Evolutionary conservation across 768 basidiomycete species (phyloP).

Genomic region (Termitomyces sp.): DNA sequence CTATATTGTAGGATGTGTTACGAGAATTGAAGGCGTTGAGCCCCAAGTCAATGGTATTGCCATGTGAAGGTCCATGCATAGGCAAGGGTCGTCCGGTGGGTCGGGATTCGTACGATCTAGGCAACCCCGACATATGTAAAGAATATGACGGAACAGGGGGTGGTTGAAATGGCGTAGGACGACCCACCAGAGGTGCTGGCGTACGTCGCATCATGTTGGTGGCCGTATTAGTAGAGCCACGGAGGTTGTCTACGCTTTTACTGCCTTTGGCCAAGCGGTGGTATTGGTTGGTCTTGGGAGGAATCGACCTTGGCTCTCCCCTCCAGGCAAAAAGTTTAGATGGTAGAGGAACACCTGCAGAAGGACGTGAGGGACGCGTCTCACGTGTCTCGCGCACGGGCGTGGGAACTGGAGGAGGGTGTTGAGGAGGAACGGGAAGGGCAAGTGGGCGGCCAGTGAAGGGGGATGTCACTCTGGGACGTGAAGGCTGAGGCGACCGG

Average conservation of each 20-base stretch:
- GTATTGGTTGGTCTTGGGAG: slow-evolving; percentile 24
- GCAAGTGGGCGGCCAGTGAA: slow-evolving; percentile 24
- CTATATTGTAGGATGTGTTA: slow-evolving; percentile 16
- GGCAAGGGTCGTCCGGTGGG: slow-evolving; percentile 31
- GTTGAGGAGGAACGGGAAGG: slow-evolving; percentile 31
- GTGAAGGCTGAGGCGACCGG: slow-evolving; percentile 23
- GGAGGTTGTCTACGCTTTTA: slow-evolving; percentile 59
- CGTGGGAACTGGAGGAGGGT: slow-evolving; percentile 32
- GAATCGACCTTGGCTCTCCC: slow-evolving; percentile 33
- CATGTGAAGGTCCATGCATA: slow-evolving; percentile 31
- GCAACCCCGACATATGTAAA: slow-evolving; percentile 24
- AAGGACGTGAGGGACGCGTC: slow-evolving; percentile 24
- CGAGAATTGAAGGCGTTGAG: slow-evolving; percentile 23
- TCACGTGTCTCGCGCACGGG: slow-evolving; percentile 28
- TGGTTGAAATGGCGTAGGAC: slow-evolving; percentile 16
- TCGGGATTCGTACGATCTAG: slow-evolving; percentile 40
- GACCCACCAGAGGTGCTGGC: slow-evolving; percentile 29
- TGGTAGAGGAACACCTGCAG: slow-evolving; percentile 39
- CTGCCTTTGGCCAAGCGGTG: slow-evolving; percentile 28
- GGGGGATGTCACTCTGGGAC: slow-evolving; percentile 26
- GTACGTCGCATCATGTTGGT: slow-evolving; percentile 24
- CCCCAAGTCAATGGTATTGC: slow-evolving; percentile 24
- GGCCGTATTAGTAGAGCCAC: slow-evolving; percentile 27
- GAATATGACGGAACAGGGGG: slow-evolving; percentile 15
- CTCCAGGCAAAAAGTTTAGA: slow-evolving; percentile 47